Evolutionary conservation across 306 rosid genomes (phyloP), one percentile per base, ranked within the genome.

Genomic region (Luffa acutangula): DNA sequence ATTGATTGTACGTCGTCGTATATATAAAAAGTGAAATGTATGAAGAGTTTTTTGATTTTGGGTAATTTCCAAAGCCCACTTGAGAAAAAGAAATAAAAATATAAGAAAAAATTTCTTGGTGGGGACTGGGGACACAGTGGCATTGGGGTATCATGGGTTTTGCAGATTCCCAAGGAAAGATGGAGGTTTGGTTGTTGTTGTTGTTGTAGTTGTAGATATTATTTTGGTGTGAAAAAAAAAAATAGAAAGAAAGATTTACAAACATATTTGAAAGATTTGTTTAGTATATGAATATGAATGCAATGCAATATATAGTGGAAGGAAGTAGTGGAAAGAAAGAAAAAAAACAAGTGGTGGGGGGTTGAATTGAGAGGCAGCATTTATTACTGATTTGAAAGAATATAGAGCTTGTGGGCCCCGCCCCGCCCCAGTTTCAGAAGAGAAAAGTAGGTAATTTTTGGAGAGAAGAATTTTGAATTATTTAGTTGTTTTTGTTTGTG

Each of bases 101-200:
- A 49, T 52, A 34, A 7, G n/a, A 14, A 13, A 66, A 80, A 37
- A 37, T 7, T 17, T 65, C 3, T 69, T 54, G 85, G 89, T 88
- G 8, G 62, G 60, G 12, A 21, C 33, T 86, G 88, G 36, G 88
- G 51, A 86, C 78, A 86, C 78, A 82, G 71, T 41, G 92, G 86
- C 87, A 84, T 85, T 37, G 72, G 13, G 10, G 73, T 66, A 8
- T 85, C 84, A 83, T 91, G 71, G 91, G 91, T 87, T 77, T 86
- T 86, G 90, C 90, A 86, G 89, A 88, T 92, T 92, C 92, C 93
- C 95, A 80, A 90, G 87, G 94, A 84, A 54, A 49, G 45, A 45
- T 72, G 74, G 57, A 49, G 36, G 41, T 42, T n/a, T 66, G 76
- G 76, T 87, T 84, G 82, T 82, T 83, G 76, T 85, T 82, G 80